These are phyloP conservation scores for Solanum hybrid DNA, from an alignment of 305 asterid species.

Conservation along the genomic window DNA sequence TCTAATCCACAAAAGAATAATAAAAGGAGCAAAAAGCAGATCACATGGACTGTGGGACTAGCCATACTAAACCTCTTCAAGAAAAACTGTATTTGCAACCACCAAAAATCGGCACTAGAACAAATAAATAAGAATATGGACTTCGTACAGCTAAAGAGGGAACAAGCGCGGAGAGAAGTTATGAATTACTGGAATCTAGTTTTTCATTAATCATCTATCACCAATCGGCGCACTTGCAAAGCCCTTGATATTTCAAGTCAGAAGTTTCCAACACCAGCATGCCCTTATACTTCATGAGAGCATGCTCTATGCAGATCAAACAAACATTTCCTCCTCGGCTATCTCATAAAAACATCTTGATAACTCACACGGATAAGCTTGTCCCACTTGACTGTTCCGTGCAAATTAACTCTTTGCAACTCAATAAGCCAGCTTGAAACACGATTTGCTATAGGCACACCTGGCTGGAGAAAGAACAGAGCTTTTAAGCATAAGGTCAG, in stretches of 20 bases:
- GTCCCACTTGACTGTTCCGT: constrained; percentile 7
- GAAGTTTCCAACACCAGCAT: constrained; percentile 14
- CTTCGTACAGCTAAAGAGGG: constrained; percentile 17
- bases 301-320: constrained; percentile 5
- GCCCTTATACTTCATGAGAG: neutral
- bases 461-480: neutral
- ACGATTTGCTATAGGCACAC: constrained; percentile 4
- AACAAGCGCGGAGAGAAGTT: constrained; percentile 13
- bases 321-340: constrained; percentile 3
- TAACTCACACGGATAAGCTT: constrained; percentile 2
- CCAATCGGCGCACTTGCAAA: constrained; percentile 14
- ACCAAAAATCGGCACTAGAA: constrained; percentile 9
- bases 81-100: neutral
- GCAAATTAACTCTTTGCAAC: constrained; percentile 2
- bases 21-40: neutral
- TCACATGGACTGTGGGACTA: constrained; percentile 8
- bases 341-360: neutral
- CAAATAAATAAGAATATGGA: constrained; percentile 16
- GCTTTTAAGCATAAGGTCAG: neutral
- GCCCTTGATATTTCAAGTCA: constrained; percentile 13
- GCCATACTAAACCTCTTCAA: constrained; percentile 2
- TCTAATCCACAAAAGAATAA: constrained; percentile 2
- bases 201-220: constrained; percentile 14
- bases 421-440: constrained; percentile 8
- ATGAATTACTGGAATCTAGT: constrained; percentile 8